These are phyloP conservation scores for Chondrus crispus DNA, from an alignment of 23 red algal genomes.

Conservation along the genomic window DNA sequence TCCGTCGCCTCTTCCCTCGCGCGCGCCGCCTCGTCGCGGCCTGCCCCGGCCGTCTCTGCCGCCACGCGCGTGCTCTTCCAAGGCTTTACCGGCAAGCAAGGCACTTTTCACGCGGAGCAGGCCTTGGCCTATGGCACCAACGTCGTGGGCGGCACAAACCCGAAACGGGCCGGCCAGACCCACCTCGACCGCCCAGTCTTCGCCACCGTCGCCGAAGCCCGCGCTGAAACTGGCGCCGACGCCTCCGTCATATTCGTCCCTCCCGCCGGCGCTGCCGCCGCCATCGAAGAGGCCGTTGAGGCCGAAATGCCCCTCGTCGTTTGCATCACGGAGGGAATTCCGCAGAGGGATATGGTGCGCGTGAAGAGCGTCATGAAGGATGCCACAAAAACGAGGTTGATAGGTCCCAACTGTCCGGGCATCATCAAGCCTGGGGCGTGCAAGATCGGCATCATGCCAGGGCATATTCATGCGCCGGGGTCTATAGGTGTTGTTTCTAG, in stretches of 20 bases:
- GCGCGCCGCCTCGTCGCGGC: conserved; percentile 32
- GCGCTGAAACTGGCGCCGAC: conserved; percentile 81
- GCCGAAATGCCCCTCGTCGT: conserved; percentile 95
- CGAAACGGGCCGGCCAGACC: conserved; percentile 80
- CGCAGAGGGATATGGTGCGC: conserved; percentile 96
- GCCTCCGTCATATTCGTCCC: conserved; percentile 95
- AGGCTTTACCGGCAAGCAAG: conserved; percentile 99
- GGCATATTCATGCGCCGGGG: conserved; percentile 74
- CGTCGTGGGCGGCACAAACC: conserved; percentile 90
- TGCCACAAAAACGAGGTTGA: conserved; percentile 70
- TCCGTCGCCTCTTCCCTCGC: background rate
- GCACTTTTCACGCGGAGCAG: conserved; percentile 95
- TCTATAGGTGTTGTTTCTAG: conserved; percentile 92
- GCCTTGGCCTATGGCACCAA: conserved; percentile 93
- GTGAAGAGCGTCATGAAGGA: conserved; percentile 73
- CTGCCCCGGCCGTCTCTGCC: conserved; percentile 73
- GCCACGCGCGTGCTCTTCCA: conserved; percentile 93
- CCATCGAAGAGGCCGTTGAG: conserved; percentile 95
- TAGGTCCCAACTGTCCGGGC: conserved; percentile 98
- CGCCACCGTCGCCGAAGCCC: conserved; percentile 83
- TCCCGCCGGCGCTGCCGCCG: conserved; percentile 82
- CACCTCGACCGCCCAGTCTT: conserved; percentile 95
- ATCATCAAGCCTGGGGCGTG: conserved; percentile 92
- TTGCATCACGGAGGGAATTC: conserved; percentile 98
- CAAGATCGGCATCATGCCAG: conserved; percentile 99